Conservation (phyloP, 345 rosid genomes). For the Populus tremula region DNA sequence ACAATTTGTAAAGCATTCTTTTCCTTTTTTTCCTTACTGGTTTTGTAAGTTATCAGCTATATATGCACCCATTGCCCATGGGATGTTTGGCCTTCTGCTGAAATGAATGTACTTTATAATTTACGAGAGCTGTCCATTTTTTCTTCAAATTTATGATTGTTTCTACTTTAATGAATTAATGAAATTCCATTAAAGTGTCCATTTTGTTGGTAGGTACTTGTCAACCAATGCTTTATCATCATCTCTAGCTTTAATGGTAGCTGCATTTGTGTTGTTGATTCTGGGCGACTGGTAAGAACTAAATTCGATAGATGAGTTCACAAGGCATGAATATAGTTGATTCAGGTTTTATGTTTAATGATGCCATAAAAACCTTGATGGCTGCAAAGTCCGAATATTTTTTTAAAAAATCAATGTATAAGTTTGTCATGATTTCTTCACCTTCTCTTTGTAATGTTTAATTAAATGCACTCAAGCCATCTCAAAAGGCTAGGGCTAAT, state of each 20-base stretch:
- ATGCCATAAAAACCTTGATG: not conserved
- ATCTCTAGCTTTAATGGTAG: not conserved
- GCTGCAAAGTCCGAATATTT: not conserved
- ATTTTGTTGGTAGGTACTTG: not conserved
- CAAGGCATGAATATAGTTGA: not conserved
- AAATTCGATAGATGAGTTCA: not conserved
- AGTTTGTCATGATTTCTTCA: no score
- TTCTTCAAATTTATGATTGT: not conserved
- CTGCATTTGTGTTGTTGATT: not conserved
- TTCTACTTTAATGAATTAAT: not conserved
- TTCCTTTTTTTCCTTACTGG: not conserved
- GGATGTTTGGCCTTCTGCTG: not conserved
- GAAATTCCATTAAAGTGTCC: not conserved
- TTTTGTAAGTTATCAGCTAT: not conserved
- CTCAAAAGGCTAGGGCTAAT: not conserved
- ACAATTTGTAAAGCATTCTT: conserved; percentile 39
- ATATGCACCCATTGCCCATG: not conserved
- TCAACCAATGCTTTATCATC: not conserved
- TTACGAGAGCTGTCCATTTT: not conserved
- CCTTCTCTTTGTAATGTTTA: no score
- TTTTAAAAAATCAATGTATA: no score
- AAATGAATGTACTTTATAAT: not conserved
- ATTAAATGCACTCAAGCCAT: not conserved
- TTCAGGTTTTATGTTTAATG: not conserved
- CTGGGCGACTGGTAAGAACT: not conserved